Evolutionary conservation across 257 asterid species (phyloP), one percentile per base, ranked within the genome.

Genomic region (Solanum bulbocastanum): DNA sequence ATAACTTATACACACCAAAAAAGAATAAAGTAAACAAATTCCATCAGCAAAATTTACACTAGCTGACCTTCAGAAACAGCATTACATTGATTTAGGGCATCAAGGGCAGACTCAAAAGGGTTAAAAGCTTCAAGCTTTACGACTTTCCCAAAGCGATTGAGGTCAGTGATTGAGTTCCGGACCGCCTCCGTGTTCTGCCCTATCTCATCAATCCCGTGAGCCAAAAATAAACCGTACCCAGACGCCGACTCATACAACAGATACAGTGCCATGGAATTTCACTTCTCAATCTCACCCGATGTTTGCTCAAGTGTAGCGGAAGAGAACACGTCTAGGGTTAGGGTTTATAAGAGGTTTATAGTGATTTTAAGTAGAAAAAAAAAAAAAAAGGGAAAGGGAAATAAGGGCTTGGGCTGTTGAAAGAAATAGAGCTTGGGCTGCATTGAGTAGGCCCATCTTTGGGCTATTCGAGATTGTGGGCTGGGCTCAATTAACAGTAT

Each of bases 131-230:
- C 92, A 66, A 97, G 93, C 91, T 93, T 89, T 9, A 95, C 98
- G 11, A 94, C 98, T 91, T 96, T 97, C 0, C 97, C 98, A 85
- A 97, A 96, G 44, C 99, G 94, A 83, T 91, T 92, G 20, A 95
- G 91, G 89, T 97, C 99, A 10, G 89, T 8, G 23, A 97, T 93
- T 37, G 99, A 97, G 90, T 85, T 92, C 88, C 97, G 91, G 66
- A 96, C 97, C 0, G 95, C 97, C 90, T 96, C 98, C 18, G 94
- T 93, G 65, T 96, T 96, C 95, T 96, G 99, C 5, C 98, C 98
- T 8, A 97, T 96, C 89, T 96, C 98, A 88, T 97, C 99, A 27
- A 97, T 88, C 0, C 98, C 99, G 8, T 95, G 92, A 0, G 94
- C 98, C 11, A 84, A 39, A 86, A 96, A 94, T 87, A 97, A 86